Conservation (phyloP, 2,329 filamentous ascomycete genomes). For the Septoria petroselini region DNA sequence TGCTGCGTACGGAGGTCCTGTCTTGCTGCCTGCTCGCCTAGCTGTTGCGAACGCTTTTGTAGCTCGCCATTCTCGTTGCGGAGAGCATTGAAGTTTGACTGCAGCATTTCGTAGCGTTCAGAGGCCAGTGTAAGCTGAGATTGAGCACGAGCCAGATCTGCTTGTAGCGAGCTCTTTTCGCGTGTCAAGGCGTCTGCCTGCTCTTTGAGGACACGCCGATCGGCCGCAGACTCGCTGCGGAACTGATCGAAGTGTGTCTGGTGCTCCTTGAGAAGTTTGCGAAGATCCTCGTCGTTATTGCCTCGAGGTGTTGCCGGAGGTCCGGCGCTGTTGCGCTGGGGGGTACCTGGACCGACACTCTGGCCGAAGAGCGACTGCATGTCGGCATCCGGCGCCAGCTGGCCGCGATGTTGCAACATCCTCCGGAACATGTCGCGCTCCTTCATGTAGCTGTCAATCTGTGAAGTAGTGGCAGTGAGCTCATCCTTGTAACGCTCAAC, state of each 20-base stretch:
- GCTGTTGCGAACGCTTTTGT: constrained; percentile 71
- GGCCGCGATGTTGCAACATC: constrained; percentile 75
- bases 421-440: constrained; percentile 97
- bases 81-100: constrained; percentile 78
- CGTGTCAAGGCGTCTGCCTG: constrained; percentile 77
- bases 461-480: constrained; percentile 73
- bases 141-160: constrained; percentile 72
- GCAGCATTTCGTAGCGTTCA: constrained; percentile 84
- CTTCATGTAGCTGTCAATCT: constrained; percentile 88
- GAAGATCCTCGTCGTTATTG: constrained; percentile 65
- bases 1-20: constrained; percentile 89
- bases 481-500: constrained; percentile 80
- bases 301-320: constrained; percentile 49
- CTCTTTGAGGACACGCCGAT: constrained; percentile 76
- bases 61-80: constrained; percentile 83
- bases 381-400: constrained; percentile 58
- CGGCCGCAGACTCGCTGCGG: constrained; percentile 77
- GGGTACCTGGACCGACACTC: constrained; percentile 55
- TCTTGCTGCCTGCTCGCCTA: constrained; percentile 81
- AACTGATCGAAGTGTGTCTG: constrained; percentile 88
- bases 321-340: constrained; percentile 41
- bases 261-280: constrained; percentile 77
- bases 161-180: constrained; percentile 79
- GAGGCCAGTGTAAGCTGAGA: constrained; percentile 79
- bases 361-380: constrained; percentile 68